A percentile compares a stretch with the other conserved stretches of the same genome.
Evolutionary conservation across 805 yeast genomes (phyloP).

Genomic region (Cyberlindnera japonica): DNA sequence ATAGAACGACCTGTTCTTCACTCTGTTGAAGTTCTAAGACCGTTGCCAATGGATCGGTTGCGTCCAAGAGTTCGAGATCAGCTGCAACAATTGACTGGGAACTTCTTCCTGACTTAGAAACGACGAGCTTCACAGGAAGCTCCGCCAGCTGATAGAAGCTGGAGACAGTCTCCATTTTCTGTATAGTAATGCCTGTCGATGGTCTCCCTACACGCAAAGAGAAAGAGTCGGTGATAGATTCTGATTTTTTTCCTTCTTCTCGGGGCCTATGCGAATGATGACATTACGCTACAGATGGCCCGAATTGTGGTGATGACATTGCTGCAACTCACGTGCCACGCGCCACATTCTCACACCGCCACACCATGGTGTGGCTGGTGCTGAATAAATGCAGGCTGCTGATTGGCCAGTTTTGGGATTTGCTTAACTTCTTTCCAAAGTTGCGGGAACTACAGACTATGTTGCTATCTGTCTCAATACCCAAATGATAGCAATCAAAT

Average conservation of each 20-base stretch:
- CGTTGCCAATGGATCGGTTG: constrained; percentile 16
- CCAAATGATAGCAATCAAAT: no score
- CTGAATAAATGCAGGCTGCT: constrained; percentile 8
- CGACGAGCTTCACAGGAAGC: constrained; percentile 8
- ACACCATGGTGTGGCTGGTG: constrained; percentile 12
- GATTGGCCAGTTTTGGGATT: constrained; percentile 9
- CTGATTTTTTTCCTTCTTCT: background rate
- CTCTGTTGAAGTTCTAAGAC: constrained; percentile 10
- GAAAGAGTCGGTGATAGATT: no score
- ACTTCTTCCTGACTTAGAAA: constrained; percentile 14
- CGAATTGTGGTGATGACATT: constrained; percentile 4
- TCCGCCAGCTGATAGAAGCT: constrained; percentile 8
- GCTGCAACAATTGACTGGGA: constrained; percentile 3
- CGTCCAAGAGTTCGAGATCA: constrained; percentile 16
- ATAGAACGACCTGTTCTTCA: constrained; percentile 28
- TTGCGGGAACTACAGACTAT: no score
- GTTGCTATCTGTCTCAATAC: no score
- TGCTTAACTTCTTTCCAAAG: no score
- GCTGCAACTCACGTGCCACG: constrained; percentile 17
- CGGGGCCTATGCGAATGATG: background rate
- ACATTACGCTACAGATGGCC: background rate
- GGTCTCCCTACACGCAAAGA: background rate
- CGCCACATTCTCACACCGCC: no score
- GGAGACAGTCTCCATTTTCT: constrained; percentile 4
- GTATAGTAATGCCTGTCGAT: background rate